Conservation (phyloP, 1,139 yeast genomes). For the Suhomyces bokatorum region DNA sequence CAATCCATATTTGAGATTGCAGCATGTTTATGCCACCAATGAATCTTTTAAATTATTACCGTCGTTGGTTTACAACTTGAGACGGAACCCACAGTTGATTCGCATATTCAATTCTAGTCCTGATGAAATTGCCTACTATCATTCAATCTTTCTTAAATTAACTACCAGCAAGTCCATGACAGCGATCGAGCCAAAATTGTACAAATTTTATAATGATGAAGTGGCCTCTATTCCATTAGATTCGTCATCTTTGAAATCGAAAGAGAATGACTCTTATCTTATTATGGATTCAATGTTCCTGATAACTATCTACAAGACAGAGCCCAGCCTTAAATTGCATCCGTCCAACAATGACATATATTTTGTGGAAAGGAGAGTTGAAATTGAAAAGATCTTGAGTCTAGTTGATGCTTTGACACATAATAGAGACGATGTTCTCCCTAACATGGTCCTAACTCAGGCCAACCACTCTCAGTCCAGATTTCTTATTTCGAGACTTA, state of each 20-base stretch:
- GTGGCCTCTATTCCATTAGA: slow-evolving; percentile 22
- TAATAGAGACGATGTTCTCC: slow-evolving; percentile 12
- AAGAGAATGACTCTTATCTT: slow-evolving; percentile 19
- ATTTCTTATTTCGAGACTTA: slow-evolving; percentile 31
- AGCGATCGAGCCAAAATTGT: slow-evolving; percentile 33
- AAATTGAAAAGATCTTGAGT: slow-evolving; percentile 11
- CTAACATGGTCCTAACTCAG: slow-evolving; percentile 32
- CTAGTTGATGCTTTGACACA: slow-evolving; percentile 14
- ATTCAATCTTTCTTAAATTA: slow-evolving; percentile 31
- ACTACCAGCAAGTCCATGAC: slow-evolving; percentile 19
- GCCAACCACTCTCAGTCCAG: slow-evolving; percentile 38
- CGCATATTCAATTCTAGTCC: slow-evolving; percentile 44
- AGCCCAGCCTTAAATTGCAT: slow-evolving; percentile 28
- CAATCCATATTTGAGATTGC: slow-evolving; percentile 27
- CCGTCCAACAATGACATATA: slow-evolving; percentile 34
- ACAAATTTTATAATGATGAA: slow-evolving; percentile 13
- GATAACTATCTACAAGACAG: slow-evolving; percentile 25
- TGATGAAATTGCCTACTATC: slow-evolving; percentile 45
- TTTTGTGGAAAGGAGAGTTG: slow-evolving; percentile 19
- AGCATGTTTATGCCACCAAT: slow-evolving; percentile 25
- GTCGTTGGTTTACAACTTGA: slow-evolving; percentile 30
- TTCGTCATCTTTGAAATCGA: slow-evolving; percentile 17
- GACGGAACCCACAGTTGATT: slow-evolving; percentile 38
- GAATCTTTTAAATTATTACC: slow-evolving; percentile 32
- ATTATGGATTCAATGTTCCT: slow-evolving; percentile 35